Evolutionary conservation across 345 rosid species (phyloP).

Genomic region (Brassica incana): DNA sequence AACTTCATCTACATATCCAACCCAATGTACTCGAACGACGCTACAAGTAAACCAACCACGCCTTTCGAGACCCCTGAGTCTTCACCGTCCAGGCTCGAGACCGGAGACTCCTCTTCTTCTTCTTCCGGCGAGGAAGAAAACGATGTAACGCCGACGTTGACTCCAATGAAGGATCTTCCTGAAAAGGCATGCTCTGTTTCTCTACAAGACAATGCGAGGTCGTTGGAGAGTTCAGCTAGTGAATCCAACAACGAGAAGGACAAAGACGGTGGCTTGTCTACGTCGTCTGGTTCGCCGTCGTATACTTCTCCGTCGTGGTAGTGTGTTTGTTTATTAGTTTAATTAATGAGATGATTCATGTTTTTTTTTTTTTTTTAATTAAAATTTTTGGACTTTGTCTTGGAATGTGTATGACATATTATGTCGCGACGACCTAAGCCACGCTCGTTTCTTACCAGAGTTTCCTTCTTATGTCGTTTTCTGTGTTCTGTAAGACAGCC

Average conservation of each 20-base stretch:
- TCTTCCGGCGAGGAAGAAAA: conserved; percentile 40
- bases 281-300: conserved; percentile 65
- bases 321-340: not conserved
- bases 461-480: conserved; percentile 37
- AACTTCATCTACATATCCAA: conserved; percentile 75
- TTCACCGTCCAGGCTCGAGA: conserved; percentile 70
- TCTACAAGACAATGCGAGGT: conserved; percentile 48
- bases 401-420: conserved; percentile 33
- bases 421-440: conserved; percentile 39
- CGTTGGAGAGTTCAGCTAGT: conserved; percentile 54
- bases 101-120: conserved; percentile 50
- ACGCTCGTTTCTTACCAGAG: conserved; percentile 32
- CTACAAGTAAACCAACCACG: conserved; percentile 42
- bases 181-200: conserved; percentile 75
- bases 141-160: conserved; percentile 64
- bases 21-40: conserved; percentile 70
- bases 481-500: conserved; percentile 10
- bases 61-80: conserved; percentile 84
- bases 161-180: conserved; percentile 86
- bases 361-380: not conserved
- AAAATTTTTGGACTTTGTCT: conserved; percentile 10
- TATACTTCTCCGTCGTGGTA: conserved; percentile 92
- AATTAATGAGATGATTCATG: not conserved
- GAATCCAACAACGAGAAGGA: conserved; percentile 44
- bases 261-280: conserved; percentile 55